Percentiles rank a stretch among this genome's conserved stretches.
phyloP scores from a whole-genome alignment of 352 stramenopile species.

The Lagenidium sp. region DNA sequence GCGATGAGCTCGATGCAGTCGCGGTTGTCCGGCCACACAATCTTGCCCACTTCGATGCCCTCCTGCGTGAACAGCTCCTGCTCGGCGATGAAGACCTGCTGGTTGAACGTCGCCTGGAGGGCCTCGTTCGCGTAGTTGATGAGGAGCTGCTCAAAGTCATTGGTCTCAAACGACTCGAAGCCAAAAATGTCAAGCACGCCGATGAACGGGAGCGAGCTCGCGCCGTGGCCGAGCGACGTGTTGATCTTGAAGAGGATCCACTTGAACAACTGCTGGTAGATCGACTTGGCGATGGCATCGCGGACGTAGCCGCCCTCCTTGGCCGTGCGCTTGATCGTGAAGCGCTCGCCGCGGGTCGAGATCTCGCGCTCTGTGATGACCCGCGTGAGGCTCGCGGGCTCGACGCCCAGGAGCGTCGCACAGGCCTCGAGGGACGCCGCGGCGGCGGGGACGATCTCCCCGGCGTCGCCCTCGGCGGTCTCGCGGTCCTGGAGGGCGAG shows the following conservation, averaged over 20 bases:
- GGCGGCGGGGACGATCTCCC: conserved; percentile 47
- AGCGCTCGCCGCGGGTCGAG: conserved; percentile 68
- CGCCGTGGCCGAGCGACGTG: conserved; percentile 71
- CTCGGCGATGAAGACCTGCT: conserved; percentile 85
- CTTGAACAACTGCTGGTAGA: conserved; percentile 89
- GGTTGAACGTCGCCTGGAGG: conserved; percentile 85
- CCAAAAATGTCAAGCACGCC: conserved; percentile 97
- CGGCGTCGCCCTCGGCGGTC: conserved; percentile 67
- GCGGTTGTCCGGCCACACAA: conserved; percentile 75
- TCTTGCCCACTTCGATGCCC: conserved; percentile 79
- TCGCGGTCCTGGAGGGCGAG: conserved; percentile 67
- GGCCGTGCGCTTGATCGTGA: conserved; percentile 67
- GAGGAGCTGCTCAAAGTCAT: conserved; percentile 87
- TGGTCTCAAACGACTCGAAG: conserved; percentile 94
- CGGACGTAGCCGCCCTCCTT: conserved; percentile 78
- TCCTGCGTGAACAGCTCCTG: conserved; percentile 72
- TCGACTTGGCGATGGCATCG: conserved; percentile 91
- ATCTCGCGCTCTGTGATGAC: conserved; percentile 81
- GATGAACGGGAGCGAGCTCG: conserved; percentile 76
- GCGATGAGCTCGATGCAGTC: conserved; percentile 83
- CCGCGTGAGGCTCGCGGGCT: conserved; percentile 40
- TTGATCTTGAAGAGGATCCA: conserved; percentile 82
- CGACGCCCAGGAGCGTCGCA: conserved; percentile 65
- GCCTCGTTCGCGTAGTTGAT: conserved; percentile 90
- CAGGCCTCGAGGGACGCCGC: conserved; percentile 44